These are phyloP conservation scores for Entamoeba moshkovskii DNA, from an alignment of 208 protist species.

Conservation along the genomic window DNA sequence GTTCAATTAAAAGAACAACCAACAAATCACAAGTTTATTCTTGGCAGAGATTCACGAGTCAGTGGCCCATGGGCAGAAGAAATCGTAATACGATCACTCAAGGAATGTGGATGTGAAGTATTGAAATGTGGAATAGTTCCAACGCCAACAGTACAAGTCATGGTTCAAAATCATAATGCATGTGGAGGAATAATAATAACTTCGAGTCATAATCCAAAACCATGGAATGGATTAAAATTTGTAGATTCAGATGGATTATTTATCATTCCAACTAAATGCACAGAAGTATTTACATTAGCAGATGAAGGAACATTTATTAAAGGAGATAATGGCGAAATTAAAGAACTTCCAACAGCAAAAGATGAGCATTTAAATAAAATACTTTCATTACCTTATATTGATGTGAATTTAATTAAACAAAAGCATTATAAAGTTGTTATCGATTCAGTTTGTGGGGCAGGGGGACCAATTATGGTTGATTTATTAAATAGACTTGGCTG, in stretches of 20 bases:
- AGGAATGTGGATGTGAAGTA: slow-evolving; percentile 32
- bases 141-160: slow-evolving; percentile 53
- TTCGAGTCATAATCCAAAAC: slow-evolving; percentile 45
- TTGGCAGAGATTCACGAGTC: slow-evolving; percentile 45
- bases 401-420: slow-evolving; percentile 24
- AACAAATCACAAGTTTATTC: slow-evolving; percentile 25
- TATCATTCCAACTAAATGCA: slow-evolving; percentile 36
- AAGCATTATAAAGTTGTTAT: slow-evolving; percentile 41
- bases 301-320: slow-evolving; percentile 17
- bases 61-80: slow-evolving; percentile 36
- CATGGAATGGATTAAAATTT: slow-evolving; percentile 57
- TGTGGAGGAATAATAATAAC: slow-evolving; percentile 51
- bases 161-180: slow-evolving; percentile 30
- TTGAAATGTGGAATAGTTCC: slow-evolving; percentile 47
- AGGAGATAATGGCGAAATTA: background rate
- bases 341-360: background rate
- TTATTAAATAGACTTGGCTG: slow-evolving; percentile 33
- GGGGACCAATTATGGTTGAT: slow-evolving; percentile 39
- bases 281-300: slow-evolving; percentile 32
- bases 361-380: slow-evolving; percentile 36
- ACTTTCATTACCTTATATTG: slow-evolving; percentile 34
- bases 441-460: slow-evolving; percentile 47
- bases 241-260: slow-evolving; percentile 51
- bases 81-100: slow-evolving; percentile 18
- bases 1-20: slow-evolving; percentile 7